phyloP scores from a whole-genome alignment of 129 eudicot species.

The Flaveria ramosissima region DNA sequence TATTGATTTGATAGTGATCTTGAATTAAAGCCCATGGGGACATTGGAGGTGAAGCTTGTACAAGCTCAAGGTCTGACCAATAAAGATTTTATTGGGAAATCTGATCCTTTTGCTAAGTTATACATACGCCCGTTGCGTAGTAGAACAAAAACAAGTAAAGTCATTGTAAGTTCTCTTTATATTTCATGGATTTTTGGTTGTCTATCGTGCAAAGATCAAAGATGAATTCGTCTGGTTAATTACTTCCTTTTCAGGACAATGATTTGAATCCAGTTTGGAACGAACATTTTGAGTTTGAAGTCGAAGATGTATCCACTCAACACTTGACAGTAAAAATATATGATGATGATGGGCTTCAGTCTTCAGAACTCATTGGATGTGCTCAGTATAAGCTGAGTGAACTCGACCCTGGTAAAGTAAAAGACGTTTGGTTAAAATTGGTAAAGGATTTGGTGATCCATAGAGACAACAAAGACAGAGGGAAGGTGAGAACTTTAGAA shows the following conservation, averaged over 20 bases:
- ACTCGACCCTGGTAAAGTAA: conserved; percentile 91
- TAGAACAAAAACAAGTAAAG: conserved; percentile 74
- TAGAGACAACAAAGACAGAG: conserved; percentile 86
- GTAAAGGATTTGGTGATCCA: conserved; percentile 88
- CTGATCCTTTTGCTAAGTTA: conserved; percentile 88
- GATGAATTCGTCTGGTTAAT: conserved; percentile 4
- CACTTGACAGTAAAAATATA: conserved; percentile 77
- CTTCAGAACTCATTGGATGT: conserved; percentile 85
- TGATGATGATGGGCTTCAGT: conserved; percentile 88
- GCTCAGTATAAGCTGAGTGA: conserved; percentile 70
- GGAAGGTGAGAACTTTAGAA: conserved; percentile 54
- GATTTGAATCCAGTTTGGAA: conserved; percentile 96
- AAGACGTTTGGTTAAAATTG: conserved; percentile 91
- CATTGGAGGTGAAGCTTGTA: conserved; percentile 90
- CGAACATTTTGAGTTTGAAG: conserved; percentile 89
- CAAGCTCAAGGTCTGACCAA: conserved; percentile 89
- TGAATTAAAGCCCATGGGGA: conserved; percentile 88
- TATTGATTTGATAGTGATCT: conserved; percentile 55
- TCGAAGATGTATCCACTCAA: conserved; percentile 87
- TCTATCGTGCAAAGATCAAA: not conserved
- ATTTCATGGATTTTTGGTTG: conserved; percentile 1
- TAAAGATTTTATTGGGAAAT: conserved; percentile 91
- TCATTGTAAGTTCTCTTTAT: conserved; percentile 60
- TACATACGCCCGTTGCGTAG: conserved; percentile 71
- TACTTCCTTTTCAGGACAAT: conserved; percentile 58